phyloP scores from a whole-genome alignment of 2,329 filamentous ascomycete species.

The Neonectria magnoliae region DNA sequence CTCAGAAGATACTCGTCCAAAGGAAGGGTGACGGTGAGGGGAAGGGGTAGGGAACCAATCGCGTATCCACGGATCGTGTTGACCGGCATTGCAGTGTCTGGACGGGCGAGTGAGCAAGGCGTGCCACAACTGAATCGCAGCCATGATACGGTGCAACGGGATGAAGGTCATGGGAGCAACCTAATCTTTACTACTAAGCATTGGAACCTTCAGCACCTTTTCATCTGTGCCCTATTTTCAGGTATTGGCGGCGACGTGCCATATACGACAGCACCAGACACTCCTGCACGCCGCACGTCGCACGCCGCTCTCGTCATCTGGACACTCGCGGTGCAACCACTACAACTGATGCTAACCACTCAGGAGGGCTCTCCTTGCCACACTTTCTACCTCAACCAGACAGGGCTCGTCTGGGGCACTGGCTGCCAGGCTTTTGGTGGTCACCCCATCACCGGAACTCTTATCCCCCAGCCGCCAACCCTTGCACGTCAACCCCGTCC shows the following conservation, averaged over 20 bases:
- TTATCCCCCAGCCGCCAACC: conserved; percentile 20
- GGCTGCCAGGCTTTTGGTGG: conserved; percentile 20
- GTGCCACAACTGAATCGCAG: conserved; percentile 15
- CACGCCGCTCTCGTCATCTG: conserved; percentile 42
- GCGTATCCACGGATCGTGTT: conserved; percentile 7
- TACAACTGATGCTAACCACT: conserved; percentile 26
- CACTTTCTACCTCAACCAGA: conserved; percentile 20
- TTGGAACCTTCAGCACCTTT: background rate
- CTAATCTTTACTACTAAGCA: background rate
- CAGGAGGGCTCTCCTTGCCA: conserved; percentile 24
- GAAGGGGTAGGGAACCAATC: background rate
- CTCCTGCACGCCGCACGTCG: conserved; percentile 29
- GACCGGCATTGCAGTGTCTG: conserved; percentile 7
- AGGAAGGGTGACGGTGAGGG: conserved; percentile 8
- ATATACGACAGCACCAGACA: conserved; percentile 33
- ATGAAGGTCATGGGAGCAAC: conserved; percentile 18
- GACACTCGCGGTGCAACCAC: conserved; percentile 34
- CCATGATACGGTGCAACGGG: conserved; percentile 11
- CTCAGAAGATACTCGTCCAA: conserved; percentile 14
- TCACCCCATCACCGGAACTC: conserved; percentile 31
- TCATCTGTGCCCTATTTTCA: conserved; percentile 8
- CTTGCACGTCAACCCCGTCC: conserved; percentile 11
- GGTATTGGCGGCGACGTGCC: conserved; percentile 15
- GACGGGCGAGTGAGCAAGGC: conserved; percentile 1
- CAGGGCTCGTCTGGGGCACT: conserved; percentile 16